Evolutionary conservation across 805 yeast species (phyloP).

Genomic region (Wickerhamomyces strasburgensis): DNA sequence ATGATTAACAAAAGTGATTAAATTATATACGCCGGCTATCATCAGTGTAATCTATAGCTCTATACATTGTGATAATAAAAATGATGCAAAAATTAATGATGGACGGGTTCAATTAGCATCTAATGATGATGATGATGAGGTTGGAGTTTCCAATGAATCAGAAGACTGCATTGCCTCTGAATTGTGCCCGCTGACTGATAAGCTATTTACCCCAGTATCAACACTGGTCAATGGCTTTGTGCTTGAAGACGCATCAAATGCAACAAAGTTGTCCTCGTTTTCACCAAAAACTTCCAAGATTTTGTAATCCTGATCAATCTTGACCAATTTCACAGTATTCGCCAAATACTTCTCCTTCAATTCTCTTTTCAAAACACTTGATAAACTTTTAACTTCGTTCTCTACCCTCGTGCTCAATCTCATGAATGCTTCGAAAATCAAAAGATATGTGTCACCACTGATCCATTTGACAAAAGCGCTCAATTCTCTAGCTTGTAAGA

Average conservation of each 20-base stretch:
- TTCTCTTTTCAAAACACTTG: constrained; percentile 29
- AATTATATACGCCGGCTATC: too few relatives aligned
- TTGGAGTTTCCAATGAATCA: not conserved
- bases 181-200: too few relatives aligned
- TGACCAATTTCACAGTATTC: constrained; percentile 42
- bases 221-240: not conserved
- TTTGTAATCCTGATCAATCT: constrained; percentile 30
- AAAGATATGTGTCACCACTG: constrained; percentile 38
- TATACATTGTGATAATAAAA: too few relatives aligned
- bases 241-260: not conserved
- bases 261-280: not conserved
- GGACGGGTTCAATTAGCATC: too few relatives aligned
- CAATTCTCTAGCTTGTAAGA: constrained; percentile 11
- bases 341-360: constrained; percentile 42
- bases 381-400: constrained; percentile 36
- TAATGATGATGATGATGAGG: too few relatives aligned
- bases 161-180: too few relatives aligned
- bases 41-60: too few relatives aligned
- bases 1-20: too few relatives aligned
- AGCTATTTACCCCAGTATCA: too few relatives aligned
- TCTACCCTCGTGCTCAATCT: constrained; percentile 36
- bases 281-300: not conserved
- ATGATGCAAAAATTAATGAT: too few relatives aligned
- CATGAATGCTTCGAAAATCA: constrained; percentile 33
- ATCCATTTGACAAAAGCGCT: constrained; percentile 36